Evolutionary conservation across 306 rosid genomes (phyloP).

Genomic region (Dicorynia guianensis): DNA sequence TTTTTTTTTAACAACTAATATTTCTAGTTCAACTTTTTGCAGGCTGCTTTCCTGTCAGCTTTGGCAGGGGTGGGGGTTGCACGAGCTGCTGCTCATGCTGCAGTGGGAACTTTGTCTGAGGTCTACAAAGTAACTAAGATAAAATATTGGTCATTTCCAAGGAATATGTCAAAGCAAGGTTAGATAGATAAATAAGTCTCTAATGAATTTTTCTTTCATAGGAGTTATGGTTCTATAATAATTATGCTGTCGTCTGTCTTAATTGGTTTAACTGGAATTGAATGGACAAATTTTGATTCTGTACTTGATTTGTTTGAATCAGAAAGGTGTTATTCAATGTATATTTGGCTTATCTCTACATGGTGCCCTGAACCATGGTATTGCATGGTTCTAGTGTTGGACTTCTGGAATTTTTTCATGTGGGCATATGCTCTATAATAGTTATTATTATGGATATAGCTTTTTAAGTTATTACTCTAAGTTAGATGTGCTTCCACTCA

Average conservation of each 20-base stretch:
- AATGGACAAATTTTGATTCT: conserved; percentile 9
- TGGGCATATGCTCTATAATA: too few species aligned
- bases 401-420: too few species aligned
- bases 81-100: conserved; percentile 66
- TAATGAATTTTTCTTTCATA: too few species aligned
- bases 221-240: background rate
- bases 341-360: conserved; percentile 1
- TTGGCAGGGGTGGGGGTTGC: conserved; percentile 74
- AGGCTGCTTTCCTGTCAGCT: conserved; percentile 94
- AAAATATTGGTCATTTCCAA: conserved; percentile 4
- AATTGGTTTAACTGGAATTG: conserved; percentile 19
- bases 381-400: background rate
- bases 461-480: background rate
- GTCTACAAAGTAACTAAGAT: conserved; percentile 37
- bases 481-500: background rate
- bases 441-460: too few species aligned
- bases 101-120: conserved; percentile 49
- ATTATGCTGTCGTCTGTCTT: background rate
- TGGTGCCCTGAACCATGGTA: conserved; percentile 2
- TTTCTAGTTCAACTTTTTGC: conserved; percentile 40
- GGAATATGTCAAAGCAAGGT: conserved; percentile 36
- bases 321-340: conserved; percentile 5
- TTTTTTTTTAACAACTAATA: background rate
- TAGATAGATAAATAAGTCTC: background rate
- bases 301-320: background rate